Evolutionary conservation across 202 grass and related monocot species (phyloP).

Genomic region (Sporobolus alterniflorus): DNA sequence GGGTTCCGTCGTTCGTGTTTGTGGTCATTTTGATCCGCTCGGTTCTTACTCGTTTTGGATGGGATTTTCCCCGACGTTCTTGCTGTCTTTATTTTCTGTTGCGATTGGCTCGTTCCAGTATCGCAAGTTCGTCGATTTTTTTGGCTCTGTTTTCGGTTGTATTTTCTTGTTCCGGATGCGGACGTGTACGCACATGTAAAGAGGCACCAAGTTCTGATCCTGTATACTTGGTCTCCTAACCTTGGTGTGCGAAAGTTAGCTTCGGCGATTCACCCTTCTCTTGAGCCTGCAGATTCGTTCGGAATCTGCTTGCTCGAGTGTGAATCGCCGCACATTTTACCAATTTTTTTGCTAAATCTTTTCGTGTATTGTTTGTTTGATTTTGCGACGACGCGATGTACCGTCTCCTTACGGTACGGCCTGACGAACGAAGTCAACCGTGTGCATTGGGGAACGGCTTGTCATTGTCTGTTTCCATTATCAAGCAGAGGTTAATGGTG

Average conservation of each 20-base stretch:
- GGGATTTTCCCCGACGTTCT: no score
- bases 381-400: background rate
- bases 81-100: background rate
- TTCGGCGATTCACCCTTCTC: background rate
- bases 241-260: slow-evolving; percentile 35
- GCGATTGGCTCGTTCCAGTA: background rate
- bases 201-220: slow-evolving; percentile 42
- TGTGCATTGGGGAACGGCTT: no score
- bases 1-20: background rate
- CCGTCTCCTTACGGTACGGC: background rate
- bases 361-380: background rate
- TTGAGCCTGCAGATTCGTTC: background rate
- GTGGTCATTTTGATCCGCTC: background rate
- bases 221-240: slow-evolving; percentile 46
- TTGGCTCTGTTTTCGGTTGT: background rate
- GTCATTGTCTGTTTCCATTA: no score
- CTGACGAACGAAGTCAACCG: background rate
- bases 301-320: background rate
- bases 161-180: background rate
- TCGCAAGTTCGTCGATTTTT: background rate
- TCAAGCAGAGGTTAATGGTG: no score
- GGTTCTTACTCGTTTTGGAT: background rate
- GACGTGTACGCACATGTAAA: slow-evolving; percentile 36
- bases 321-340: slow-evolving; percentile 15
- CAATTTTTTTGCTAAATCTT: background rate